Evolutionary conservation across 2,329 filamentous ascomycete species (phyloP), one percentile per base, ranked within the genome.

Genomic region (Biscogniauxia marginata): DNA sequence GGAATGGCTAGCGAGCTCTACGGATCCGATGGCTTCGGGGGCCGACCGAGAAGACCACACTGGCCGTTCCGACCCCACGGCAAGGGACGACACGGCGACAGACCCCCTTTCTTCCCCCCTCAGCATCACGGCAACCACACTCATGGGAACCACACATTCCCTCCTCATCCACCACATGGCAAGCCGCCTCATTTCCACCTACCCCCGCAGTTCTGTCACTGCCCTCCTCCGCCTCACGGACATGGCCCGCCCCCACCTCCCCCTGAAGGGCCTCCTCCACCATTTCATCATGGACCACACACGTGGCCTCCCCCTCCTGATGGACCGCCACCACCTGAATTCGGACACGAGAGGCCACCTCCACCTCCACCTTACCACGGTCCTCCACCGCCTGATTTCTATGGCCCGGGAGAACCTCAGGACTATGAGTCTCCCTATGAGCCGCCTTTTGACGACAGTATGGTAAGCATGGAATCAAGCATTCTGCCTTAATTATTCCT

Each of bases 1-100:
- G 69, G 74, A 46, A 67, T 69, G 39, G 72, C 70, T 46, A 64
- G 65, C 46, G 64, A 65, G 9, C 46, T 76, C 3, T 75, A 74
- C 53, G 65, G 63, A 3, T 70, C 67, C 54, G 60, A 63, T 47
- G 49, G 46, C 22, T 54, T 61, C 46, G 56, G 56, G 19, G 53
- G 56, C 30, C 57, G 51, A 56, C 52, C 52, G 49, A 53, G 58
- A 46, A 62, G 49, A 13, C 50, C 61, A 34, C 59, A 64, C 53
- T 63, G 66, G 56, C 61, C 65, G 46, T 65, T 64, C 22, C 61
- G 65, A 25, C 64, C 60, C 48, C 47, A 58, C 19, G 47, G 55
- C 22, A 58, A 60, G 24, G 64, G 56, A 25, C 57, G 52, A 18
- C 59, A 63, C 48, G 60, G 57, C 5, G 49, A 63, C 58, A 52